These are phyloP conservation scores for Ophiostoma sp. DNA, from an alignment of 2,329 filamentous ascomycete genomes.

Conservation along the genomic window DNA sequence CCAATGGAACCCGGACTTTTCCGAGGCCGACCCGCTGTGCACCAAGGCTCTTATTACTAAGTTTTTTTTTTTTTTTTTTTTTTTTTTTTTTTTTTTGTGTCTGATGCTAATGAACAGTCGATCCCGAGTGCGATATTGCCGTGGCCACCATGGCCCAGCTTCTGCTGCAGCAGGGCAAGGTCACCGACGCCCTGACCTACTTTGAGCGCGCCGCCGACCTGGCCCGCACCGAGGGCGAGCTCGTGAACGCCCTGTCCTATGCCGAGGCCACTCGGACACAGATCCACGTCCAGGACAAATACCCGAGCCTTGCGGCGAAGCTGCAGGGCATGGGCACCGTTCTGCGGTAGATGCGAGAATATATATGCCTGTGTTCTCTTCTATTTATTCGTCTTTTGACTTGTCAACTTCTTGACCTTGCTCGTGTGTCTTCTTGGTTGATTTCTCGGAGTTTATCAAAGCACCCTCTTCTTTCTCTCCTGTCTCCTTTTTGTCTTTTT, in stretches of 20 bases:
- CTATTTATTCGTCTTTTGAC: background rate
- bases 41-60: slow-evolving; percentile 94
- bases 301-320: slow-evolving; percentile 71
- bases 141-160: slow-evolving; percentile 98
- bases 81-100: slow-evolving; percentile 29
- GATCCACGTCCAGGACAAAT: slow-evolving; percentile 84
- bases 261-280: slow-evolving; percentile 95
- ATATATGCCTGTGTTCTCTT: background rate
- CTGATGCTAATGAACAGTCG: slow-evolving; percentile 57
- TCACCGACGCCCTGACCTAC: slow-evolving; percentile 89
- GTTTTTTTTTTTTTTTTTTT: slow-evolving; percentile 37
- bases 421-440: background rate
- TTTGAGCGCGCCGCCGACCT: slow-evolving; percentile 96
- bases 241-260: slow-evolving; percentile 93
- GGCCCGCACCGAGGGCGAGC: slow-evolving; percentile 88
- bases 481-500: background rate
- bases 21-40: slow-evolving; percentile 91
- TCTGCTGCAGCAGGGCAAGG: slow-evolving; percentile 94
- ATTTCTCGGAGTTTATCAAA: slow-evolving; percentile 9
- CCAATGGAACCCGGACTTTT: slow-evolving; percentile 97
- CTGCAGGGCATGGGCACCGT: slow-evolving; percentile 52
- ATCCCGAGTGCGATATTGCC: slow-evolving; percentile 97
- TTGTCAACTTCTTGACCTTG: background rate
- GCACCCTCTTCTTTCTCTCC: slow-evolving; percentile 10
- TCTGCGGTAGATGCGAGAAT: slow-evolving; percentile 28